Base-by-base conservation (phyloP, 2,329 filamentous ascomycete genomes). In the Nannizziopsis barbatae region DNA sequence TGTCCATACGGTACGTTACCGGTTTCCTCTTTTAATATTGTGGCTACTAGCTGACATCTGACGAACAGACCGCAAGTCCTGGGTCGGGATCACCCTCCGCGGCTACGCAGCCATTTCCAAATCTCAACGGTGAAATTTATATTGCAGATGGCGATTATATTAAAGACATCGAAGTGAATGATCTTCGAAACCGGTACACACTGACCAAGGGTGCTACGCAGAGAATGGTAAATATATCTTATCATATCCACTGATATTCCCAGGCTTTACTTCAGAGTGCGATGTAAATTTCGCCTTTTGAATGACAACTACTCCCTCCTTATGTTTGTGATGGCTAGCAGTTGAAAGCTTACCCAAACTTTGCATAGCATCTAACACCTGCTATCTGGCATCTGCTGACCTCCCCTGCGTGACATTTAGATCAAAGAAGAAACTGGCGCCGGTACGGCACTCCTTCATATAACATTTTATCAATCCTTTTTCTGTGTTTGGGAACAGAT, bases 361-460 rank as follows among this genome's bases (percentile, higher is more conserved):
- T 71, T 72, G 49, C 60, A 76, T 78, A 84, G 81, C 79, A 69
- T 66, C 52, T 61, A 53, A 57, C 59, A 58, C 67, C 67, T 73
- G 76, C 79, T 82, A 80, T 80, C 80, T 86, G 82, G 79, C 85
- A 86, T 81, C 80, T 92, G 87, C 89, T 96, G 81, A 95, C 89
- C 80, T 82, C 76, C 72, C 71, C 71, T 83, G 76, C 81, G 79
- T 92, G 81, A 80, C 71, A 84, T 85, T 62, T 89, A 98, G 92
- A 98, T 98, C 64, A 94, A 95, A 83, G 90, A 95, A 75, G 87
- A 95, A 64, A 96, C 90, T 82, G 92, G 92, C 78, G 90, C 92
- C 77, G 92, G 92, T 98, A 98, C 82, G 89, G 80, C 75, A 71
- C 67, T 73, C 71, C 70, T 72, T 51, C 55, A 66, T 69, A 35